Evolutionary conservation across 148 eudicot genomes (phyloP), one percentile per base, ranked within the genome.

Genomic region (Camellia lanceoleosa): DNA sequence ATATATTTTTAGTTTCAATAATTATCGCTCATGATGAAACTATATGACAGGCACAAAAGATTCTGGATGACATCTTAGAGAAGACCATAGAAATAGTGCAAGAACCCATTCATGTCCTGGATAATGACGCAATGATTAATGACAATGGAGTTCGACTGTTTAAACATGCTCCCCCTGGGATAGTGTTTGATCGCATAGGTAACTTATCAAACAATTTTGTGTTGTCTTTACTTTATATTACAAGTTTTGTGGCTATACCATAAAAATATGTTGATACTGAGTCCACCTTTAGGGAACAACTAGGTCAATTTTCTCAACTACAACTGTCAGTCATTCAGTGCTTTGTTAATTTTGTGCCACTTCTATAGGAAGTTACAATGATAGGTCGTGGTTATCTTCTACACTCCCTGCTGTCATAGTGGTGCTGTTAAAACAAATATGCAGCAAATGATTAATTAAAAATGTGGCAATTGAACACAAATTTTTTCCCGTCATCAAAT

Each of bases 1-100:
- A 6, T 68, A n/a, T 55, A 60, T 19, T 52, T 18, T 5, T 23
- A 58, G 56, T 16, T 60, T 47, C 62, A 41, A 1, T 71, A 30
- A 23, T 20, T 14, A 58, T 44, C 51, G 3, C 41, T 7, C 3
- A 12, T 9, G 18, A n/a, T 66, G 42, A 76, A 56, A 23, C 30
- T 68, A 18, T 69, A 20, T 87, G 74, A 54, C 87, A 95, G 98
- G 93, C 91, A 52, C 97, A 91, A 60, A 89, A 90, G 81, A 69
- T 84, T n/a, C 84, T 93, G 87, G 91, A 90, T 78, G 89, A 88
- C 43, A 85, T 91, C 15, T 51, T 96, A 79, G 91, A 88, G 82
- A 90, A 87, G 82, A 85, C 87, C 19, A 80, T 96, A 76, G 89
- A 89, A 72, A 72, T 93, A 51, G 94, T 87, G 43, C 79, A 80